phyloP scores from a whole-genome alignment of 208 protist species.

The Naegleria gruberi region DNA sequence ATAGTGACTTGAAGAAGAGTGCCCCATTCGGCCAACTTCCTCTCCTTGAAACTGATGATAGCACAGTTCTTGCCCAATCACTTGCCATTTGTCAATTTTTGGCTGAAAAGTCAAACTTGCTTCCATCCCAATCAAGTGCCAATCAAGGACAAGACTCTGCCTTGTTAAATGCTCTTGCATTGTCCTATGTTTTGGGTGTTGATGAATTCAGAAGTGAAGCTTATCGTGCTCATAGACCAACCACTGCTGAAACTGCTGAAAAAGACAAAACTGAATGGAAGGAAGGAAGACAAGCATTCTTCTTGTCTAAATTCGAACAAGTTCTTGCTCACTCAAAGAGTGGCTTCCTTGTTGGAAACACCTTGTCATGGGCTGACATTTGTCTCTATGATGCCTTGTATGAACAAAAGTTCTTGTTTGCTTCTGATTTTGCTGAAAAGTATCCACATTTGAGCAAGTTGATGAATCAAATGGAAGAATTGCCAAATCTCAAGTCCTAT shows the following conservation, averaged over 20 bases:
- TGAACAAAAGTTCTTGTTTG: not conserved
- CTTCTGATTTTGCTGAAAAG: not conserved
- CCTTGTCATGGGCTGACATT: not conserved
- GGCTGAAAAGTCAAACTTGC: not conserved
- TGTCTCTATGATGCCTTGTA: not conserved
- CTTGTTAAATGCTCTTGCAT: not conserved
- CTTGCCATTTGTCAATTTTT: not conserved
- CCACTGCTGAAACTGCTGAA: not conserved
- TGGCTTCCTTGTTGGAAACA: not conserved
- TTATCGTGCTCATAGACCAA: not conserved
- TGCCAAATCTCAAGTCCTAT: not conserved
- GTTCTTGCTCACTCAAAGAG: not conserved
- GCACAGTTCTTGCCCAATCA: not conserved
- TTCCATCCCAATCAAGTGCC: not conserved
- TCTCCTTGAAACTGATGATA: not conserved
- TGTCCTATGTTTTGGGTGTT: not conserved
- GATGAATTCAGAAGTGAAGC: not conserved
- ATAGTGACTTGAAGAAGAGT: not conserved
- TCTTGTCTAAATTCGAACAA: not conserved
- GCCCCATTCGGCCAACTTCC: not conserved
- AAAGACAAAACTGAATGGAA: not conserved
- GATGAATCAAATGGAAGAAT: not conserved
- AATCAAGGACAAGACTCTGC: not conserved
- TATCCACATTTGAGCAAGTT: not conserved
- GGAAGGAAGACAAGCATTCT: not conserved